Evolutionary conservation across 441 rosid genomes (phyloP), one percentile per base, ranked within the genome.

Genomic region (Viola pubescens): DNA sequence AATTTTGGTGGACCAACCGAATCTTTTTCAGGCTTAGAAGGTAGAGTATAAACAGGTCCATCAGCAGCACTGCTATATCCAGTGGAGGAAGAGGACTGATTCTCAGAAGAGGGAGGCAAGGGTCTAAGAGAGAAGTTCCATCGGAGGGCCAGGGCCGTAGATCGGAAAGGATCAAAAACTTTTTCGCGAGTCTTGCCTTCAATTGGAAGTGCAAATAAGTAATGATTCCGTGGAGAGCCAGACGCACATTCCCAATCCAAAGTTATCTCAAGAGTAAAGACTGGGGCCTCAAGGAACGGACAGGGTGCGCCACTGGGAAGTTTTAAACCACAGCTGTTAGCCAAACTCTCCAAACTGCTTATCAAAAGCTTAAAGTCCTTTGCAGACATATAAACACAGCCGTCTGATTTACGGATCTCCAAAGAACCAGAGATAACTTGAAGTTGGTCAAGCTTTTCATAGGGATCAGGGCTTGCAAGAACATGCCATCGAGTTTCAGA

Each of bases 241-340:
- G 99, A 95, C 56, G 82, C 94, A 41, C 99, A 95, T 39, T 71
- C 97, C 99, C 99, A 95, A 44, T 84, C 90, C 97, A 95, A 89
- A 49, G 74, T 74, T 61, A 95, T 94, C 79, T 91, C 97, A 53
- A 95, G 81, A 65, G 68, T 80, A 76, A 95, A 95, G 58, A 70
- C 59, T 8, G 99, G 95, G 46, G 88, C 81, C 63, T 81, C 91
- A 70, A 91, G 75, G 69, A 91, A 87, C 60, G 97, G 68, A 68
- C 77, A 72, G 70, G 87, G 73, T 51, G 64, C 62, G 64, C 71
- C 75, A 50, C 71, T 52, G 37, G 97, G 91, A 66, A 74, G 79
- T 74, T 82, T 91, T 66, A 85, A 73, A 73, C 85, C 80, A 50
- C 81, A 82, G 37, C 75, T 77, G 58, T 78, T 81, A 58, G 84